Evolutionary conservation across 106 monocot species (phyloP).

Genomic region (Chionographis japonica): DNA sequence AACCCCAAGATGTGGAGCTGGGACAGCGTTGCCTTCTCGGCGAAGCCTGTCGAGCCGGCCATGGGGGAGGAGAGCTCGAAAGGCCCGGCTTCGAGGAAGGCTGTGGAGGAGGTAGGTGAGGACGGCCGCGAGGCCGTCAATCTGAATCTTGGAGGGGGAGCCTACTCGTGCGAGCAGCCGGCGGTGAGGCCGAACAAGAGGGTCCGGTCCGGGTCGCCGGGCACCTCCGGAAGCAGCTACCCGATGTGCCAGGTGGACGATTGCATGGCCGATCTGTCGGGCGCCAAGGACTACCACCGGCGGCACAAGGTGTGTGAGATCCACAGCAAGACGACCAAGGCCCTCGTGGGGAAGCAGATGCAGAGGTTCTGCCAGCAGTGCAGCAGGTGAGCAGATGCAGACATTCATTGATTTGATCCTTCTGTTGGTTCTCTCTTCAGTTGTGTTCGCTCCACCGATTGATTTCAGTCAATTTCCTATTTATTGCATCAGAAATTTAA

Average conservation of each 20-base stretch:
- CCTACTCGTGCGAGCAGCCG: constrained; percentile 15
- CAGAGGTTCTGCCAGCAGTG: constrained; percentile 99
- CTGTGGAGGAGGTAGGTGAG: constrained; percentile 8
- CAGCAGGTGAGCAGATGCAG: constrained; percentile 56
- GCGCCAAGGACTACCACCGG: constrained; percentile 92
- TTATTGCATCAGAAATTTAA: too few relatives aligned
- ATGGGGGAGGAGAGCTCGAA: background rate
- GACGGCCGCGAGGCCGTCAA: constrained; percentile 13
- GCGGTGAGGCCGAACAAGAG: constrained; percentile 36
- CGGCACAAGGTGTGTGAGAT: constrained; percentile 93
- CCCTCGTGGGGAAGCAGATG: constrained; percentile 83
- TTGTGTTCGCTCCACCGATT: too few relatives aligned
- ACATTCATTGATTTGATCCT: too few relatives aligned
- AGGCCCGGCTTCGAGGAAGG: background rate
- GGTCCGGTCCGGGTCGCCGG: constrained; percentile 52
- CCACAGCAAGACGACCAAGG: constrained; percentile 85
- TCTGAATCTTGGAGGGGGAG: constrained; percentile 28
- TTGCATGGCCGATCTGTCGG: constrained; percentile 67
- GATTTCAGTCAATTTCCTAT: too few relatives aligned
- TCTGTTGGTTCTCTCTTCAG: too few relatives aligned
- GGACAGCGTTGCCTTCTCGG: constrained; percentile 40
- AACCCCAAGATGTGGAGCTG: constrained; percentile 50
- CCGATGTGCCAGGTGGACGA: constrained; percentile 63
- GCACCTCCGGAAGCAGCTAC: background rate
- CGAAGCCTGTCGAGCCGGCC: constrained; percentile 12